Conservation (phyloP, 1,284 basidiomycete species). For the Exsudoporus floridanus region DNA sequence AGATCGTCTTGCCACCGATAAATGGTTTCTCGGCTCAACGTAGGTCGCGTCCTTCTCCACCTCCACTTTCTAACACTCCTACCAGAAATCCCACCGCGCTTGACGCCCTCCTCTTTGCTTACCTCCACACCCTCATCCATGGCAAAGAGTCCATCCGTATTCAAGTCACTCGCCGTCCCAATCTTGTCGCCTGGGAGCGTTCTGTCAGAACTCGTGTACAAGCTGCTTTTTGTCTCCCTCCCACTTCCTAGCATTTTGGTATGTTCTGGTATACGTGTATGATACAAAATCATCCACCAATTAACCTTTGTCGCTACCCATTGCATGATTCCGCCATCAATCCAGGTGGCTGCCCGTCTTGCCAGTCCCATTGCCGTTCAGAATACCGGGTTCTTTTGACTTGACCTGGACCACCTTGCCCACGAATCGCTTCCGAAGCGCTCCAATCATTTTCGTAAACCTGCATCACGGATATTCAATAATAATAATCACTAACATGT, state of each 20-base stretch:
- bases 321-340: conserved; percentile 5
- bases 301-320: background rate
- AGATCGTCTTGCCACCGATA: conserved; percentile 68
- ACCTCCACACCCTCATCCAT: conserved; percentile 64
- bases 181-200: conserved; percentile 76
- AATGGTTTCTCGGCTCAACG: conserved; percentile 77
- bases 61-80: conserved; percentile 6
- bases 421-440: conserved; percentile 55
- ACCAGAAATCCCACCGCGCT: conserved; percentile 63
- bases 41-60: conserved; percentile 39
- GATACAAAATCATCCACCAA: background rate
- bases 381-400: conserved; percentile 11
- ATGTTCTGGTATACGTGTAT: conserved; percentile 19
- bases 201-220: conserved; percentile 60
- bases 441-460: conserved; percentile 66
- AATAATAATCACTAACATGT: background rate
- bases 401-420: conserved; percentile 13
- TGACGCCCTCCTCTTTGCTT: conserved; percentile 77
- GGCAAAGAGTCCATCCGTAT: conserved; percentile 50
- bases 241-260: conserved; percentile 13
- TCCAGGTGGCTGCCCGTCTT: conserved; percentile 16
- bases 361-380: conserved; percentile 16
- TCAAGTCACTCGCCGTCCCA: conserved; percentile 66
- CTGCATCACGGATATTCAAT: conserved; percentile 35
- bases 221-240: conserved; percentile 43